Evolutionary conservation across 306 rosid genomes (phyloP).

Genomic region (Rosa persica): DNA sequence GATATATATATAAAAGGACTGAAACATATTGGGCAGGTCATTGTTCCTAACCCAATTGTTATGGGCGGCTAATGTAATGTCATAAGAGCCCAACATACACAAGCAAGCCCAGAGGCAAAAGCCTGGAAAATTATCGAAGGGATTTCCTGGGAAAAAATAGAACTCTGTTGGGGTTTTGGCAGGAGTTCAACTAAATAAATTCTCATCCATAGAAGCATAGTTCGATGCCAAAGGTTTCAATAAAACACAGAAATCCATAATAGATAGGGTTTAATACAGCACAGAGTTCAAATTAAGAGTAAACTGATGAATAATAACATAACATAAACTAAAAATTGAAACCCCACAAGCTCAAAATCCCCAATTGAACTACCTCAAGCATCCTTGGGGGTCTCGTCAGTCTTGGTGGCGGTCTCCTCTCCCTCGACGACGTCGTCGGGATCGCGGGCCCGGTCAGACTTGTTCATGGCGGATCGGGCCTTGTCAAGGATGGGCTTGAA

Average conservation of each 20-base stretch:
- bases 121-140: neutral
- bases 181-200: neutral
- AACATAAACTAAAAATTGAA: neutral
- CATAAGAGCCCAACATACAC: neutral
- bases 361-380: neutral
- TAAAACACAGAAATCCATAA: neutral
- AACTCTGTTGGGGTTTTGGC: neutral
- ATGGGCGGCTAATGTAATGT: neutral
- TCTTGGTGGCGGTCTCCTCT: neutral
- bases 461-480: constrained; percentile 56
- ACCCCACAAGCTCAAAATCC: neutral
- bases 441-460: constrained; percentile 74
- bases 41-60: neutral
- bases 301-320: neutral
- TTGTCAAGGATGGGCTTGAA: constrained; percentile 69
- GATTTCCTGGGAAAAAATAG: no score
- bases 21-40: neutral
- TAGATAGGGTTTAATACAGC: neutral
- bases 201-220: neutral
- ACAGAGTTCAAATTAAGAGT: neutral
- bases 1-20: no score
- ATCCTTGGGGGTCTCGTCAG: constrained; percentile 8
- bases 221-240: neutral
- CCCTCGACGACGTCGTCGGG: constrained; percentile 54
- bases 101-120: neutral